A percentile compares a stretch with the other conserved stretches of the same genome.
Conservation (phyloP, 306 rosid genomes). For the Cucurbita argyrosperma region DNA sequence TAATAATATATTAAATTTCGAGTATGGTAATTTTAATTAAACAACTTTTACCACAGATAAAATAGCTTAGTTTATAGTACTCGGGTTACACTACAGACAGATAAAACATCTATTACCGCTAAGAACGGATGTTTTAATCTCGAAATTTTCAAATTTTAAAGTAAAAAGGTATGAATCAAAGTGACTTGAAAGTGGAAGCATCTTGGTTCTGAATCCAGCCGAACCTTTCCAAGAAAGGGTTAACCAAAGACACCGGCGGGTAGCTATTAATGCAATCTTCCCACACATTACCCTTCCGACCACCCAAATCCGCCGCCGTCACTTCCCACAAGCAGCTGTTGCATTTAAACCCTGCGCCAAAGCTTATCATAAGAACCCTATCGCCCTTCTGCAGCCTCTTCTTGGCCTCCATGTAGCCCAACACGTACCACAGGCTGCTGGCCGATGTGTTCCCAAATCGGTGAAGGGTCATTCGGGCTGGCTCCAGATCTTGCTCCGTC, state of each 20-base stretch:
- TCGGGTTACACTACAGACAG: no score
- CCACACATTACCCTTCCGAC: slow-evolving; percentile 46
- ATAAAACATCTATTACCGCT: no score
- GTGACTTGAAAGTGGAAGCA: background rate
- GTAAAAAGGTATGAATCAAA: background rate
- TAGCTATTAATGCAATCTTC: slow-evolving; percentile 34
- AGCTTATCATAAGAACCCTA: slow-evolving; percentile 65
- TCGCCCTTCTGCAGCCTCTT: slow-evolving; percentile 56
- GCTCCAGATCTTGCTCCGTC: slow-evolving; percentile 51
- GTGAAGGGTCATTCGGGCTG: slow-evolving; percentile 87
- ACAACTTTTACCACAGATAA: no score
- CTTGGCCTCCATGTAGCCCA: slow-evolving; percentile 89
- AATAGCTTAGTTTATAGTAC: no score
- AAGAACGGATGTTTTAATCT: no score
- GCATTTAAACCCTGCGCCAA: slow-evolving; percentile 93
- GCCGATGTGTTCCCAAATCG: slow-evolving; percentile 88
- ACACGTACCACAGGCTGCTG: slow-evolving; percentile 70
- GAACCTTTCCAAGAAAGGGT: slow-evolving; percentile 58
- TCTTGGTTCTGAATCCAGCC: slow-evolving; percentile 27
- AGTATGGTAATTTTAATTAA: no score
- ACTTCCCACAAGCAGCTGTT: slow-evolving; percentile 80
- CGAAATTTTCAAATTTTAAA: no score
- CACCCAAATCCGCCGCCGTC: background rate
- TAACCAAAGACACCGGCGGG: slow-evolving; percentile 31
- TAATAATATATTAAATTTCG: no score